These are phyloP conservation scores for Glaciozyma antarctica DNA, from an alignment of 768 basidiomycete species.

Conservation along the genomic window DNA sequence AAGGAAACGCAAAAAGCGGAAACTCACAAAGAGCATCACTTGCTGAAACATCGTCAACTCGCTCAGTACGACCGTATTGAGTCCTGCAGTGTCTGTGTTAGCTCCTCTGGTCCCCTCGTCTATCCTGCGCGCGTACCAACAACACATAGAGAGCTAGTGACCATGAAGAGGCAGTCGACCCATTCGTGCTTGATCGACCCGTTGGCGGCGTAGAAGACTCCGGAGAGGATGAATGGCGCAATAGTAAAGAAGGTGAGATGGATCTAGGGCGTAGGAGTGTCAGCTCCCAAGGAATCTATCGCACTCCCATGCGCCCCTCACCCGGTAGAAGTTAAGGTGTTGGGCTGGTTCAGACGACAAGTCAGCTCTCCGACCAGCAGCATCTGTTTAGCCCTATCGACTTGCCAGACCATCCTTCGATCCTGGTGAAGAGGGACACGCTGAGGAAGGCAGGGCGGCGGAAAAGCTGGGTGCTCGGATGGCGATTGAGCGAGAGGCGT, in stretches of 20 bases:
- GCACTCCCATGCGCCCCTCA: too few relatives aligned
- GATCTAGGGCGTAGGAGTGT: slow-evolving; percentile 52
- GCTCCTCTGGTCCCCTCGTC: too few relatives aligned
- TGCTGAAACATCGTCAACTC: slow-evolving; percentile 37
- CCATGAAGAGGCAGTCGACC: slow-evolving; percentile 68
- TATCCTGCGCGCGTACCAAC: too few relatives aligned
- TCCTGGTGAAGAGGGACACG: too few relatives aligned
- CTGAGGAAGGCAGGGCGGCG: too few relatives aligned
- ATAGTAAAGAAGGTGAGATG: slow-evolving; percentile 44
- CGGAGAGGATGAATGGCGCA: slow-evolving; percentile 69
- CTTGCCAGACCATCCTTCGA: too few relatives aligned
- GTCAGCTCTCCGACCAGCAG: too few relatives aligned
- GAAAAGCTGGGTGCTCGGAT: too few relatives aligned
- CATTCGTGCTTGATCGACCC: slow-evolving; percentile 58
- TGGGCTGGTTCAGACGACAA: neutral
- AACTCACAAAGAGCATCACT: slow-evolving; percentile 45
- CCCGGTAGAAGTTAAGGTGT: neutral
- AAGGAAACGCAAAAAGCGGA: slow-evolving; percentile 49
- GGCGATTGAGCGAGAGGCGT: too few relatives aligned
- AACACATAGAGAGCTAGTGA: slow-evolving; percentile 54
- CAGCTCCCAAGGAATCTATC: neutral
- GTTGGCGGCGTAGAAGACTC: slow-evolving; percentile 73
- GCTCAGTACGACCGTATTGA: slow-evolving; percentile 35
- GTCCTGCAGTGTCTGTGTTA: slow-evolving; percentile 46
- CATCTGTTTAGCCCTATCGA: too few relatives aligned